Base-by-base conservation (phyloP, 1,139 yeast genomes). In the Yamadazyma sp. region DNA sequence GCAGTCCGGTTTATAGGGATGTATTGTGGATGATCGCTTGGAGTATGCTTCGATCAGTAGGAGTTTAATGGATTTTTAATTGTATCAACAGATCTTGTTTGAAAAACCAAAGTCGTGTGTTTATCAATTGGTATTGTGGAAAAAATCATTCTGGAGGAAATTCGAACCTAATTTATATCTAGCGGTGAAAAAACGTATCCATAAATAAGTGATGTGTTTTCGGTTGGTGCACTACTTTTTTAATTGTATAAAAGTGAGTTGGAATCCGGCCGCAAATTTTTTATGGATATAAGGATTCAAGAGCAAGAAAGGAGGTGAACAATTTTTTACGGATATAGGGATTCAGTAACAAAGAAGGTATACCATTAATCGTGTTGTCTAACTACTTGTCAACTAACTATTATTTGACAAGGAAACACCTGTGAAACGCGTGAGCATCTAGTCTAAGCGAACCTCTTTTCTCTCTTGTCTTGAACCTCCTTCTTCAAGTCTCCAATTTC, bases 401-500 rank as follows among this genome's bases (percentile, higher is more conserved):
- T n/a, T n/a, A n/a, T n/a, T n/a, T n/a, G n/a, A n/a, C n/a, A n/a
- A n/a, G n/a, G n/a, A n/a, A n/a, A n/a, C n/a, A n/a, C n/a, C n/a
- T n/a, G n/a, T n/a, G n/a, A n/a, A n/a, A n/a, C n/a, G n/a, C n/a
- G n/a, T n/a, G n/a, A n/a, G n/a, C n/a, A n/a, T n/a, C n/a, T n/a
- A n/a, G n/a, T 25, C 15, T 46, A 67, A 9, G 57, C 47, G 51
- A 62, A 67, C 51, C 58, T 67, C 54, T 57, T 51, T 51, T 75
- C 80, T 51, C 77, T 72, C 44, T 70, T 58, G 22, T 65, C 59
- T 55, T 75, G 76, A 32, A 82, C 73, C 21, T 70, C 70, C 25
- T 63, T 58, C 67, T 79, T 82, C 62, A 73, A 67, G 6, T 55
- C 55, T 9, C 52, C 56, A 40, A 85, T 70, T 23, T 85, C 92